Conservation (phyloP, 1,284 basidiomycete genomes). For the Apiotrichum porosum region DNA sequence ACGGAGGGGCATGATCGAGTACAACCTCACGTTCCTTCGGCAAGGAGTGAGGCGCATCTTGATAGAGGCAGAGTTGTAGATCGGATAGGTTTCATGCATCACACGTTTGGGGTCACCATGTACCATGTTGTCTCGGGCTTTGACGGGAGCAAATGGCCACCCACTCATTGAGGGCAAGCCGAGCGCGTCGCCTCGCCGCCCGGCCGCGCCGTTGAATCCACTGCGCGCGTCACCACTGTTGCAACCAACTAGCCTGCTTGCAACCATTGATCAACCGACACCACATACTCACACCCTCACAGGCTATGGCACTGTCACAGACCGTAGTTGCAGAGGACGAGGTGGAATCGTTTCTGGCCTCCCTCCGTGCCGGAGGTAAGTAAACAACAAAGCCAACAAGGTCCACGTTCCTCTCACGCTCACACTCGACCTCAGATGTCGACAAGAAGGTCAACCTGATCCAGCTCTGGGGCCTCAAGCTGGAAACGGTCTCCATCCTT, state of each 20-base stretch:
- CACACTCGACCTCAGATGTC: constrained; percentile 26
- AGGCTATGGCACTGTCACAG: not conserved
- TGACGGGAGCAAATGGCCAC: too few relatives aligned
- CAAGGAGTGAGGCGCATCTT: constrained; percentile 51
- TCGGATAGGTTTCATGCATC: not conserved
- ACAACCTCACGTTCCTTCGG: constrained; percentile 81
- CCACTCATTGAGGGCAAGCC: too few relatives aligned
- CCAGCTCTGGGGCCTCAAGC: constrained; percentile 41
- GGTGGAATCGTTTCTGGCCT: constrained; percentile 31
- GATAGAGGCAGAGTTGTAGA: constrained; percentile 20
- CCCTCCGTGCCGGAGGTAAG: constrained; percentile 37
- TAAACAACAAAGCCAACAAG: not conserved
- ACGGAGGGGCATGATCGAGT: constrained; percentile 78
- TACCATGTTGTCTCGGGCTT: too few relatives aligned
- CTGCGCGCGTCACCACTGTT: too few relatives aligned
- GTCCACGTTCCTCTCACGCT: not conserved
- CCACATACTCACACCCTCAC: too few relatives aligned
- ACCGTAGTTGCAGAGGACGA: constrained; percentile 27
- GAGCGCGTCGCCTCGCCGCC: too few relatives aligned
- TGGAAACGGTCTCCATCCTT: constrained; percentile 33
- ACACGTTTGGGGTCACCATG: too few relatives aligned
- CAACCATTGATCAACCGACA: too few relatives aligned
- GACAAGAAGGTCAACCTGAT: constrained; percentile 46
- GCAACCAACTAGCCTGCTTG: too few relatives aligned
- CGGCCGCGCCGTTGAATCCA: too few relatives aligned